Base-by-base conservation (phyloP, 805 yeast species). In the Hyphopichia homilentoma region DNA sequence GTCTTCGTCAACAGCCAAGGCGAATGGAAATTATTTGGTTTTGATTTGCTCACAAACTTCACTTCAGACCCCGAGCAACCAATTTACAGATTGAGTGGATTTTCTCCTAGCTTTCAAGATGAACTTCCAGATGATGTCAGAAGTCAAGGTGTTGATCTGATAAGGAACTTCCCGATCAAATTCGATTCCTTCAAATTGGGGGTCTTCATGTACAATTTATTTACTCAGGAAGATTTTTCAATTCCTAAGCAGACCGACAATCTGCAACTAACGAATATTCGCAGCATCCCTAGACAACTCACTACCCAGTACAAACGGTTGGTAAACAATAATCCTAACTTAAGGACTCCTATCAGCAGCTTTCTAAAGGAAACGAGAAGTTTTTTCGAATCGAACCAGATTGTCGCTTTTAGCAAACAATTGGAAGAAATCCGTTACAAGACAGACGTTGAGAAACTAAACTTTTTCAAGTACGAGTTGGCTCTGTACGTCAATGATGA, bases 11-110 rank as follows among this genome's bases (percentile, higher is more conserved):
- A 75, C 34, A 31, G 34, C 8, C 72, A 68, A 19, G 95, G 96
- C 9, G 94, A 84, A 48, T 86, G 95, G 90, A 81, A 77, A 38
- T 52, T 89, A 17, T 83, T 84, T 37, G 95, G 96, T 1, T 78
- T 88, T 47, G 97, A 89, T 54, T 54, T 81, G 1, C 57, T 77
- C 21, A 69, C 81, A 2, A 72, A 65, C 34, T 51, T 72, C 26
- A 61, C 44, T 7, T 61, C 72, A 4, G 79, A 67, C 40, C 69
- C 70, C 13, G 69, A 70, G 13, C 65, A 58, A 30, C 70, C 71
- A 14, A 50, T 60, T 7, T 72, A 65, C 40, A 52, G 69, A 22
- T 50, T 52, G 25, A 66, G 51, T n/a, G 45, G 28, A 24, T 40
- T 15, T 21, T 43, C 39, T 26, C 57, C 55, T 16, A 36, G 48